Evolutionary conservation across 345 rosid species (phyloP).

Genomic region (Psidium friedrichsthalianum): DNA sequence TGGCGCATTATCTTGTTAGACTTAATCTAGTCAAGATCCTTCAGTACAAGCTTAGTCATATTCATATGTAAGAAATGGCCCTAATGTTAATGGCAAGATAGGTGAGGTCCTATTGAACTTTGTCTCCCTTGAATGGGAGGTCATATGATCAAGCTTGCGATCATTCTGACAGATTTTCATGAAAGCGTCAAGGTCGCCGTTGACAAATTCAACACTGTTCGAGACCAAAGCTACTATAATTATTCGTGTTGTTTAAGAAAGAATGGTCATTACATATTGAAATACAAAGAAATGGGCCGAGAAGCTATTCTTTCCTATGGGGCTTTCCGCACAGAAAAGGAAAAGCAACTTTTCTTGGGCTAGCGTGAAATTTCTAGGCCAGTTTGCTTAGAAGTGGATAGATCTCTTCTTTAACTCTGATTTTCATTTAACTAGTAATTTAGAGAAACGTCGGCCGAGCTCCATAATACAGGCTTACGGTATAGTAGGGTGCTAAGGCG

Average conservation of each 20-base stretch:
- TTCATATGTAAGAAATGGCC: slow-evolving; percentile 8
- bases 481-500: background rate
- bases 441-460: background rate
- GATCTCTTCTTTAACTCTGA: background rate
- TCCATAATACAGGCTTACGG: background rate
- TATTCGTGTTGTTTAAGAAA: background rate
- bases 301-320: background rate
- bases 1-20: background rate
- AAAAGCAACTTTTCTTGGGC: background rate
- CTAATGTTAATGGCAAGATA: background rate
- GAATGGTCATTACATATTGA: background rate
- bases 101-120: background rate
- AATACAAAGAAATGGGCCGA: background rate
- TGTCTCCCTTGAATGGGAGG: background rate
- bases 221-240: background rate
- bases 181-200: background rate
- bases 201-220: background rate
- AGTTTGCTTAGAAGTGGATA: background rate
- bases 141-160: background rate
- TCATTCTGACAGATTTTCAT: background rate
- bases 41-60: background rate
- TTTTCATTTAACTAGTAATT: background rate
- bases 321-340: background rate
- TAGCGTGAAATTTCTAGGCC: background rate
- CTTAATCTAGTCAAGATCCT: background rate